Evolutionary conservation across 495 filamentous ascomycete species (phyloP).

Genomic region (Terfezia claveryi): DNA sequence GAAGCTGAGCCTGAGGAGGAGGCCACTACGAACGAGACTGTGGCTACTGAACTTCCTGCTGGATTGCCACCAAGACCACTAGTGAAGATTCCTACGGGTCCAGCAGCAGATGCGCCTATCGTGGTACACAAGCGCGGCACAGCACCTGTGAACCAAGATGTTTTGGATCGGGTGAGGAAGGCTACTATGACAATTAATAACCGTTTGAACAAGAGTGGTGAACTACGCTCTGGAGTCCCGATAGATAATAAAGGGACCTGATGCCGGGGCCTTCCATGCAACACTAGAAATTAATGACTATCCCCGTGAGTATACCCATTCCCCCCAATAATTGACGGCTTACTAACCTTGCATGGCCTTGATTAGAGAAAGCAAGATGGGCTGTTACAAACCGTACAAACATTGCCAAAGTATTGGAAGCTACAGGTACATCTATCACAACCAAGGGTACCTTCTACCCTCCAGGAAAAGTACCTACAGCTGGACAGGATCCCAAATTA

Average conservation of each 20-base stretch:
- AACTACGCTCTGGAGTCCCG: constrained; percentile 72
- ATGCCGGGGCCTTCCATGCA: constrained; percentile 91
- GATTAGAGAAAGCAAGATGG: constrained; percentile 81
- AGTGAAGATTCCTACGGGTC: constrained; percentile 22
- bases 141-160: constrained; percentile 34
- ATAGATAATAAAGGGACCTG: constrained; percentile 97
- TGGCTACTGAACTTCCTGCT: background rate
- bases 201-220: constrained; percentile 63
- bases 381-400: constrained; percentile 97
- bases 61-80: background rate
- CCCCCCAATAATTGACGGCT: background rate
- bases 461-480: constrained; percentile 52
- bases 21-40: constrained; percentile 11
- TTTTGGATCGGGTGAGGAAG: constrained; percentile 61
- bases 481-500: constrained; percentile 61
- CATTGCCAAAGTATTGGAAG: constrained; percentile 91
- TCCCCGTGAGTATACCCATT: constrained; percentile 39
- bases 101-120: constrained; percentile 43
- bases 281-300: constrained; percentile 99
- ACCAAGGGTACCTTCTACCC: constrained; percentile 87
- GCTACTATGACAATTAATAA: constrained; percentile 73
- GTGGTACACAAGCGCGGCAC: constrained; percentile 45
- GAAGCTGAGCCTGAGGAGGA: constrained; percentile 72
- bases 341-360: constrained; percentile 11
- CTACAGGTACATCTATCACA: constrained; percentile 87